Base-by-base conservation (phyloP, 2,329 filamentous ascomycete genomes). In the Canariomyces notabilis region DNA sequence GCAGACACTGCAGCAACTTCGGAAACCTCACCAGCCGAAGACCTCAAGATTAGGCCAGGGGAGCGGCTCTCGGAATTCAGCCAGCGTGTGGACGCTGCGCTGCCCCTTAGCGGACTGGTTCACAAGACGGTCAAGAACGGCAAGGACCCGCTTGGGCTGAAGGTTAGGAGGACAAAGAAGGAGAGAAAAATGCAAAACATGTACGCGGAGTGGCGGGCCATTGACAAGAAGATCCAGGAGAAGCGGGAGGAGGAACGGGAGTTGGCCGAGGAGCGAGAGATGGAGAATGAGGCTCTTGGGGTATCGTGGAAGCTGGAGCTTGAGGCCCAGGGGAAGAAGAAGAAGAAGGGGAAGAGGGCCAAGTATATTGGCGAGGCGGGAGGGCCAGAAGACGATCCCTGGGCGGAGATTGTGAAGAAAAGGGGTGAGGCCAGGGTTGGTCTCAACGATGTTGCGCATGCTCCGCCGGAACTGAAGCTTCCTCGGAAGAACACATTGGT, bases 61-160 rank as follows among this genome's bases (percentile, higher is more conserved):
- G 93, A 98, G 66, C 80, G 80, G 42, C 71, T 97, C 60, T 80
- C 84, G 4, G 86, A 94, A 42, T 98, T 94, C 82, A 6, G 79
- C 83, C 9, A 82, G 90, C 33, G 93, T 22, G 93, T 98, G 6
- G 85, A 97, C 61, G 85, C 87, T 39, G 82, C 87, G 0, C 73
- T 97, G 6, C 91, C 91, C 0, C 69, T 98, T 0, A 72, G 80
- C 6, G 83, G 83, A 0, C 73, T 96, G 7, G 73, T 80, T 46
- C 80, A 74, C 53, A 85, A 83, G 59, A 77, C 74, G 0, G 66
- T 74, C 7, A 80, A 75, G 55, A 70, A 74, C 33, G 81, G 79
- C 42, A 83, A 79, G 54, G 82, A 84, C 49, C 76, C 81, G 6
- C 67, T 78, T 26, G 80, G 85, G 0, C 60, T 84, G 7, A 85